phyloP scores from a whole-genome alignment of 805 yeast species.

The Lachancea fermentati region DNA sequence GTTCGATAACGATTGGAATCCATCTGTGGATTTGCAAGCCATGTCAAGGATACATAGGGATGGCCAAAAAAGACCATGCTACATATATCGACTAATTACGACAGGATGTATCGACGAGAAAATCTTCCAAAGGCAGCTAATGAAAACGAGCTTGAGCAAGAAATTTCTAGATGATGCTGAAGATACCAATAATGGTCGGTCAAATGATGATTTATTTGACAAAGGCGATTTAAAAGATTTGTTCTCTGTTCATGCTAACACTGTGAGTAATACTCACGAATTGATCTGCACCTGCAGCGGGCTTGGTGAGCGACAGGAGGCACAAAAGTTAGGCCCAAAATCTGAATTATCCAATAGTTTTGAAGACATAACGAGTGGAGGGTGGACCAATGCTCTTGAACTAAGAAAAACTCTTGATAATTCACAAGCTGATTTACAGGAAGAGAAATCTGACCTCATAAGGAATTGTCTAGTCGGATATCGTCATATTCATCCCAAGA shows the following conservation, averaged over 20 bases:
- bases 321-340: slow-evolving; percentile 1
- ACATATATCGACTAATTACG: slow-evolving; percentile 74
- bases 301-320: slow-evolving; percentile 33
- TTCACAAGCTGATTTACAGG: slow-evolving; percentile 15
- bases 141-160: slow-evolving; percentile 74
- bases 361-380: slow-evolving; percentile 7
- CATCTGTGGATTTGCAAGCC: slow-evolving; percentile 86
- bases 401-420: slow-evolving; percentile 24
- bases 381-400: slow-evolving; percentile 57
- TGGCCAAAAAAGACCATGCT: slow-evolving; percentile 78
- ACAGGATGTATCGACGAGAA: slow-evolving; percentile 93
- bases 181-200: slow-evolving; percentile 24
- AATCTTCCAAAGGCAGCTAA: slow-evolving; percentile 84
- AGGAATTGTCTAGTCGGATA: slow-evolving; percentile 57
- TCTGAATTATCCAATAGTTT: neutral
- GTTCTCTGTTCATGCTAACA: slow-evolving; percentile 50
- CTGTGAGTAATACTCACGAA: slow-evolving; percentile 71
- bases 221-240: slow-evolving; percentile 65
- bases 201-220: slow-evolving; percentile 64
- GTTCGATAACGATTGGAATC: slow-evolving; percentile 97
- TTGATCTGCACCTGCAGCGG: slow-evolving; percentile 63
- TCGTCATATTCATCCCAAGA: slow-evolving; percentile 53
- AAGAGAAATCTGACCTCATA: slow-evolving; percentile 39
- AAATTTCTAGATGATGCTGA: slow-evolving; percentile 46
- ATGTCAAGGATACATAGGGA: slow-evolving; percentile 95